phyloP scores from a whole-genome alignment of 805 yeast genomes.

The Starmerella roubikii region DNA sequence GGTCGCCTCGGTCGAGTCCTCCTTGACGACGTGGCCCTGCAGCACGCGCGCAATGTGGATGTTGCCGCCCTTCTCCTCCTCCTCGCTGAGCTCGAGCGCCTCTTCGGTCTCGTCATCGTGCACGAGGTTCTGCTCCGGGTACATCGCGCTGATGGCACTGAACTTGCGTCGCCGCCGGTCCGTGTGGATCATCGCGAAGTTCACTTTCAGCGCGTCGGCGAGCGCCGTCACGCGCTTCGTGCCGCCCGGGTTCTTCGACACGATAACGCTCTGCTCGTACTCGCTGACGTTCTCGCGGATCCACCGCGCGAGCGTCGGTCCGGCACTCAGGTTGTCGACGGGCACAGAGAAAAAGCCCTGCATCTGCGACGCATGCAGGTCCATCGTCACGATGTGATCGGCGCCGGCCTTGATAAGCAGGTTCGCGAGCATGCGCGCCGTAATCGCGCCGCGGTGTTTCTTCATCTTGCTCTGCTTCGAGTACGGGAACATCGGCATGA shows the following conservation, averaged over 20 bases:
- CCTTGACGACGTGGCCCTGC: slow-evolving; percentile 82
- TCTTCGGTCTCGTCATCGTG: slow-evolving; percentile 15
- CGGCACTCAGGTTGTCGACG: slow-evolving; percentile 91
- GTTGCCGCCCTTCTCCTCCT: slow-evolving; percentile 21
- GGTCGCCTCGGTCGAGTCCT: slow-evolving; percentile 12
- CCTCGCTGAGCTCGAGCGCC: slow-evolving; percentile 6
- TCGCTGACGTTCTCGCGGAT: slow-evolving; percentile 79
- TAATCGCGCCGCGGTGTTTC: slow-evolving; percentile 96
- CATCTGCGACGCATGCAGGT: slow-evolving; percentile 92
- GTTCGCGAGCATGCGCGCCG: slow-evolving; percentile 95
- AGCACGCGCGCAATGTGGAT: slow-evolving; percentile 93
- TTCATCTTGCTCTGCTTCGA: slow-evolving; percentile 97
- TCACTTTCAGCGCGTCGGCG: slow-evolving; percentile 91
- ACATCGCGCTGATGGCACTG: slow-evolving; percentile 22
- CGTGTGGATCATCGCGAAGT: slow-evolving; percentile 98
- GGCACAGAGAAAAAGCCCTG: slow-evolving; percentile 97
- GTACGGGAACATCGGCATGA: slow-evolving; percentile 94
- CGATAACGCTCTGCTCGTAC: slow-evolving; percentile 82
- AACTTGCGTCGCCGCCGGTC: slow-evolving; percentile 87
- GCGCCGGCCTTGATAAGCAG: slow-evolving; percentile 96
- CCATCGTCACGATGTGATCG: slow-evolving; percentile 97
- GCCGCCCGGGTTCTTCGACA: slow-evolving; percentile 98
- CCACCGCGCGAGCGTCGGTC: slow-evolving; percentile 94
- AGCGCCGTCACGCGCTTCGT: slow-evolving; percentile 94
- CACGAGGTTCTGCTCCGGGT: slow-evolving; percentile 18